Percentiles rank a stretch among this genome's conserved stretches.
phyloP scores from a whole-genome alignment of 441 rosid species.

The Theobroma grandiflorum region DNA sequence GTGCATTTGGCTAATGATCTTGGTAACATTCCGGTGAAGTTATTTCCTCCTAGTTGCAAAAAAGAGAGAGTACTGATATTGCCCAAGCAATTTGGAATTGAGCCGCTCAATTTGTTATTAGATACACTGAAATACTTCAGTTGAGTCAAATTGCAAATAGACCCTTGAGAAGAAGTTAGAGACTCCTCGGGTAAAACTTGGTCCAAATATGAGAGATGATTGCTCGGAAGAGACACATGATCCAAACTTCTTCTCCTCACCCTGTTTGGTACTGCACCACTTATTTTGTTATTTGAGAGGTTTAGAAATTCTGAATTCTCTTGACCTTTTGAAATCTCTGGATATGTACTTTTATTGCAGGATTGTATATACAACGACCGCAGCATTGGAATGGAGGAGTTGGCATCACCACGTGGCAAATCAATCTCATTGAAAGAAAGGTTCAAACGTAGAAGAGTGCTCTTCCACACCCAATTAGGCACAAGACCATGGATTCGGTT shows the following conservation, averaged over 20 bases:
- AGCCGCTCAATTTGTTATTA: constrained; percentile 40
- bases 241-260: not conserved
- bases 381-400: not conserved
- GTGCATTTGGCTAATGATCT: constrained; percentile 43
- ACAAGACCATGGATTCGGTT: constrained; percentile 5
- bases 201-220: not conserved
- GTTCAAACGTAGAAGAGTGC: not conserved
- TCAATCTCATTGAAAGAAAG: no score
- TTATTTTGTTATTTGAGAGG: constrained; percentile 47
- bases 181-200: accelerated
- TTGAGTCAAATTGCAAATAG: not conserved
- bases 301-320: not conserved
- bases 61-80: constrained; percentile 24
- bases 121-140: constrained; percentile 47
- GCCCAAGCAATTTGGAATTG: constrained; percentile 43
- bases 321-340: not conserved
- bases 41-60: constrained; percentile 33
- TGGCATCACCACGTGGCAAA: no score
- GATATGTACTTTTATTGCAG: not conserved
- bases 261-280: not conserved
- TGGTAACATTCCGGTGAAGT: not conserved
- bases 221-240: accelerated
- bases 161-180: not conserved
- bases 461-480: constrained; percentile 16
- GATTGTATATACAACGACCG: accelerated